These are phyloP conservation scores for Leptodontidium sp. DNA, from an alignment of 2,329 filamentous ascomycete species.

Conservation along the genomic window DNA sequence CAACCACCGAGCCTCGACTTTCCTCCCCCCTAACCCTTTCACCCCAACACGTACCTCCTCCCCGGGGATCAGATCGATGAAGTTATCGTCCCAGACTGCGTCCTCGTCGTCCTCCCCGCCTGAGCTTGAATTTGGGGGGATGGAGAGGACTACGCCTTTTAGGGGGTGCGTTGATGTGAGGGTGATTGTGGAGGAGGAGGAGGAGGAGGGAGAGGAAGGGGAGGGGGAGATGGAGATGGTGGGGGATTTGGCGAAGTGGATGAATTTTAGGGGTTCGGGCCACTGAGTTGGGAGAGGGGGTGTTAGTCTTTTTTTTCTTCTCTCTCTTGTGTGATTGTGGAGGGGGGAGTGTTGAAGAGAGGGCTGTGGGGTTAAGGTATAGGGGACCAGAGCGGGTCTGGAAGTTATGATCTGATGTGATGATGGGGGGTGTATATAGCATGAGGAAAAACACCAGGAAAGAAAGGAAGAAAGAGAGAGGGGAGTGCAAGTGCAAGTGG, in stretches of 20 bases:
- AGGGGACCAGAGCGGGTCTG: too few species aligned
- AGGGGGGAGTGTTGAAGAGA: too few species aligned
- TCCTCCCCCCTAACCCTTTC: conserved; percentile 54
- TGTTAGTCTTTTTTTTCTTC: too few species aligned
- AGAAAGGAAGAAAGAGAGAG: too few species aligned
- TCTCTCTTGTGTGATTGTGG: too few species aligned
- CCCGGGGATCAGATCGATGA: conserved; percentile 72
- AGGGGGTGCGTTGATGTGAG: conserved; percentile 67
- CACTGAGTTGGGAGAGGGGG: conserved; percentile 49
- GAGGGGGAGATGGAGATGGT: neutral
- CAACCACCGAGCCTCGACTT: conserved; percentile 61
- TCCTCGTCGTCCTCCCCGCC: conserved; percentile 58
- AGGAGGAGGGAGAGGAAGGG: conserved; percentile 58
- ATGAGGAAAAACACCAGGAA: too few species aligned
- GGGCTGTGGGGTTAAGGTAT: too few species aligned
- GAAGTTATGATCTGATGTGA: too few species aligned
- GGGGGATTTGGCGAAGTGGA: conserved; percentile 60
- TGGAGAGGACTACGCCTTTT: conserved; percentile 62
- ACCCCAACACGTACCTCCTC: conserved; percentile 63
- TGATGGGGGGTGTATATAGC: too few species aligned
- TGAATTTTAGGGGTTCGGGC: conserved; percentile 75
- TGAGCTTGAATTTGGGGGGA: conserved; percentile 49
- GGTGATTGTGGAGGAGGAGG: conserved; percentile 47
- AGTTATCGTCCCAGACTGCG: conserved; percentile 67
- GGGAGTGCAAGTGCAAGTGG: too few species aligned